Conservation (phyloP, 2,329 filamentous ascomycete species). For the Seiridium unicorne region DNA sequence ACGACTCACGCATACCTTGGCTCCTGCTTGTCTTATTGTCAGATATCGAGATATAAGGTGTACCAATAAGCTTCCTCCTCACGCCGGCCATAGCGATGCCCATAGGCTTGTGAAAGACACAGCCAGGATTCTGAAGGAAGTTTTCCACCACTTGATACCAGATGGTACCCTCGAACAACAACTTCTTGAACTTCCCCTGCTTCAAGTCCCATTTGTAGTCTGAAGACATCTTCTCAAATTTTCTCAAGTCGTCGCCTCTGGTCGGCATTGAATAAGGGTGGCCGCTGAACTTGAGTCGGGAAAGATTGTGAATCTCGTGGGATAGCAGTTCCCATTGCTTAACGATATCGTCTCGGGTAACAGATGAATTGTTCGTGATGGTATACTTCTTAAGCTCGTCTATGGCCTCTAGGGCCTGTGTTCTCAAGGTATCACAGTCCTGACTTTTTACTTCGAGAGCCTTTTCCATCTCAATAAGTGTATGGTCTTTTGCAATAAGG, state of each 20-base stretch:
- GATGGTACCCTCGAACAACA: not conserved
- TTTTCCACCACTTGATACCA: not conserved
- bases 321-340: not conserved
- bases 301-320: not conserved
- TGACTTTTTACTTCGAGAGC: not conserved
- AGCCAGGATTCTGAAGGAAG: not conserved
- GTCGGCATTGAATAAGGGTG: not conserved
- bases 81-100: not conserved
- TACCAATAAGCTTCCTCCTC: not conserved
- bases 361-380: not conserved
- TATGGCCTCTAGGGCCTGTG: not conserved
- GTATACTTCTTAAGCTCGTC: not conserved
- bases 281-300: not conserved
- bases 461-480: too few species aligned
- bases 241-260: not conserved
- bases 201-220: not conserved
- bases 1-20: not conserved
- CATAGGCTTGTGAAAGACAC: not conserved
- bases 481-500: too few species aligned
- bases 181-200: not conserved
- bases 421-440: not conserved
- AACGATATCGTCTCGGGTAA: not conserved
- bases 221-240: not conserved
- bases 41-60: not conserved
- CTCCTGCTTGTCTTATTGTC: not conserved